Conservation (phyloP, 371 early-diverging fungal genomes). For the Rhizopus delemar region DNA sequence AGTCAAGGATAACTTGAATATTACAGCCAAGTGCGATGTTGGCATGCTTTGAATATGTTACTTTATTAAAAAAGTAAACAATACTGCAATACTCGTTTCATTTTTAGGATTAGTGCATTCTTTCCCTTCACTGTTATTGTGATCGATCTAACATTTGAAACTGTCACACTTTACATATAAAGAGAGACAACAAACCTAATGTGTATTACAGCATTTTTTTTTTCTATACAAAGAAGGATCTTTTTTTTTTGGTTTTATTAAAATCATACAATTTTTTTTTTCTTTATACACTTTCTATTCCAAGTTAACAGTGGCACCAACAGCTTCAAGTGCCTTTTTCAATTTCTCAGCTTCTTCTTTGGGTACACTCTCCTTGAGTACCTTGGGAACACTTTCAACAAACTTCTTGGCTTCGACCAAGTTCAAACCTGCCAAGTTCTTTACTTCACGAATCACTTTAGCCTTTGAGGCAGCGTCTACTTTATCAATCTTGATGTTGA, state of each 20-base stretch:
- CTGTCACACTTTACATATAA: no score
- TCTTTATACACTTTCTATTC: conserved; percentile 64
- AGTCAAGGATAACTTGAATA: no score
- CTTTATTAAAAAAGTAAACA: no score
- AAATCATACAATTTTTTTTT: conserved; percentile 1
- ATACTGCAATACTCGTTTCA: no score
- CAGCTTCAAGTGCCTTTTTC: conserved; percentile 90
- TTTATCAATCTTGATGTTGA: conserved; percentile 94
- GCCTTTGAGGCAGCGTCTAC: conserved; percentile 94
- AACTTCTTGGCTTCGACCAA: conserved; percentile 99
- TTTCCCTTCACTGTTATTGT: no score
- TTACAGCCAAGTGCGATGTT: no score
- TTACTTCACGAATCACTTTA: conserved; percentile 97
- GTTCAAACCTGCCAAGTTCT: conserved; percentile 90
- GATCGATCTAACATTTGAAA: no score
- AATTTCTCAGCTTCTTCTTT: conserved; percentile 98
- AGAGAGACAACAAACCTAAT: no score
- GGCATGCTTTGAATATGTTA: no score
- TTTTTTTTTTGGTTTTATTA: conserved; percentile 3
- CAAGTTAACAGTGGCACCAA: conserved; percentile 90
- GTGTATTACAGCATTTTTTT: no score
- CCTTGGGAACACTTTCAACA: conserved; percentile 96
- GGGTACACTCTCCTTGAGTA: conserved; percentile 84
- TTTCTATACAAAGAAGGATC: background rate
- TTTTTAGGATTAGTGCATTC: no score